Base-by-base conservation (phyloP, 768 basidiomycete genomes). In the Auriscalpium vulgare region DNA sequence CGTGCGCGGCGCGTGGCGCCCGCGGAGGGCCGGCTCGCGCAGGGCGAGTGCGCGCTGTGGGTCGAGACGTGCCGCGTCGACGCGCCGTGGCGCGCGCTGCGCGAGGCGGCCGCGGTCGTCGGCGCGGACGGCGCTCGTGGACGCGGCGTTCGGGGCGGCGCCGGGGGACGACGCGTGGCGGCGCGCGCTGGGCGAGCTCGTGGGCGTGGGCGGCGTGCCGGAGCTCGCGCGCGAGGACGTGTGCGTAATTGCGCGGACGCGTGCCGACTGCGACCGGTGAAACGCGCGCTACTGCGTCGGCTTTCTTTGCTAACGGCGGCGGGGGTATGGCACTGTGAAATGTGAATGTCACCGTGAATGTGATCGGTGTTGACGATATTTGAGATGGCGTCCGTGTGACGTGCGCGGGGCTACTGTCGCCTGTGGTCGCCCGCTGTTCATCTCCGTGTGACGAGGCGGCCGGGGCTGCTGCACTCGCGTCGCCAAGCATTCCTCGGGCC, bases 31-130 rank as follows among this genome's bases (percentile, higher is more conserved):
- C 77, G 75, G 56, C 71, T 73, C 19, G 76, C 95, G 19, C 74
- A 74, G 19, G 78, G 79, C 1, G 94, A 98, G 68, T 83, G 82
- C 73, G 79, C 84, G 65, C 76, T 91, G 49, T 93, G 94, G 93
- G 77, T 86, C 6, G 87, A 91, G 70, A 87, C 88, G 8, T 89
- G 84, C 56, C 79, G 81, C 16, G 78, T 86, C 1, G 86, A 87
- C 65, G 79, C 78, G 0, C 89, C 91, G 3, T 95, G 95, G 93
- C 72, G 78, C 50, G 77, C 77, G 54, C 73, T 95, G 38, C 66
- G 87, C 16, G 84, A 87, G 55, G 86, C 88, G 1, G 87, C 81
- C 16, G 78, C 81, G 48, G 63, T 97, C 23, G 71, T 92, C 21
- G 81, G 77, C 2, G 69, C 84, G 19, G 83, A 88, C 45, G 80